Evolutionary conservation across 305 asterid species (phyloP), one percentile per base, ranked within the genome.

Genomic region (Fraxinus latifolia): DNA sequence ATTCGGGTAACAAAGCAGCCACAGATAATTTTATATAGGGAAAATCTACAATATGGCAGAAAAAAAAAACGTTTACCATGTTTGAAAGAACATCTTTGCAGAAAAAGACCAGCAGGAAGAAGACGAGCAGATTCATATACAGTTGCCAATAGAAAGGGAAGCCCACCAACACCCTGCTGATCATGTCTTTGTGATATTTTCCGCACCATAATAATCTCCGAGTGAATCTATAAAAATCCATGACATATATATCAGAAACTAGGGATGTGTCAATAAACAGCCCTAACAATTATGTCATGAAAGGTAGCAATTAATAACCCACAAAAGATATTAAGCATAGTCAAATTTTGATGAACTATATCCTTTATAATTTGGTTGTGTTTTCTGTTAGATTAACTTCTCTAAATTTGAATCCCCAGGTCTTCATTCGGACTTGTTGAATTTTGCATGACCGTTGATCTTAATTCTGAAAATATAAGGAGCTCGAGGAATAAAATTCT

Each of bases 81-180:
- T 78, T 12, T 70, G 84, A 83, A 86, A 81, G 91, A 87, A 77
- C 91, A 87, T 83, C 91, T 82, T 72, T 89, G 91, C 81, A 89
- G 80, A 7, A 87, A 79, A 77, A 87, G 88, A 67, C 90, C 89
- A 72, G 89, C 80, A 37, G 90, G 87, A 78, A 85, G 89, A 62
- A 89, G 87, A 70, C 91, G 91, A 23, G 85, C 86, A 14, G 90
- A 83, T 83, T 89, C 91, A 76, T 83, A 87, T 27, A 89, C 68
- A 74, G 87, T 84, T 81, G 91, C 91, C 83, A 85, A 62, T 42
- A 89, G 86, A 80, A 77, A 78, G 77, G 90, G 91, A 79, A 84
- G 44, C 80, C 58, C 50, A 72, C 80, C 81, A 70, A 77, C 68
- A 83, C 60, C 78, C 58, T 37, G 81, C 27, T 39, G 84, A 79